Base-by-base conservation (phyloP, 345 rosid species). In the Rhodamnia rubescens region DNA sequence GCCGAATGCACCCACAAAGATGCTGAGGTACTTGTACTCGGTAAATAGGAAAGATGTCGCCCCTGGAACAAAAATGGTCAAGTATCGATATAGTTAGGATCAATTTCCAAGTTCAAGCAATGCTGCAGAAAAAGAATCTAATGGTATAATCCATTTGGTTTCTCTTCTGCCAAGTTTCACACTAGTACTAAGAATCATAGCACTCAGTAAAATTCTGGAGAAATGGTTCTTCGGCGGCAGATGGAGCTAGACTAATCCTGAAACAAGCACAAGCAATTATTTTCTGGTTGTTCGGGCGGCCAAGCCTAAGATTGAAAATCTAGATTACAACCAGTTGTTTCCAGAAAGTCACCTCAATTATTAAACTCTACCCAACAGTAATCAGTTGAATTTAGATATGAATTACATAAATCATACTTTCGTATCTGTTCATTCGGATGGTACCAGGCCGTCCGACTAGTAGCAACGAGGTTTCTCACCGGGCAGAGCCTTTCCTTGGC, bases 11-110 rank as follows among this genome's bases (percentile, higher is more conserved):
- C 86, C 90, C 93, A 89, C 86, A 90, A 94, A 90, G 85, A 94
- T 74, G 18, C 90, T 54, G 82, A 93, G 93, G 88, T 92, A 94
- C 90, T 88, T 91, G 87, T 94, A 93, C 88, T 93, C 87, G 15
- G 94, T 89, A 74, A 90, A 93, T 74, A 94, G 84, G 86, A 94
- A 93, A 15, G 96, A 91, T 42, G 94, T 93, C 74, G 96, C 94
- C 26, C 96, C 95, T 94, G 84, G 24, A 74, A 84, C n/a, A 50
- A 57, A 54, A 49, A 74, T 61, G 57, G 24, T 82, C 58, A 53
- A 82, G 57, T 10, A 53, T 82, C 54, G 27, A 27, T 40, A 56
- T 42, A 69, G 47, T 18, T 36, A 59, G 29, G 81, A 59, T 58
- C 80, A n/a, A 64, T 51, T 84, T 26, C 55, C 85, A 84, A 11